Percentiles rank a stretch among this genome's conserved stretches.
Evolutionary conservation across 2,329 filamentous ascomycete species (phyloP).

Genomic region (Arthrobotrys musiformis): DNA sequence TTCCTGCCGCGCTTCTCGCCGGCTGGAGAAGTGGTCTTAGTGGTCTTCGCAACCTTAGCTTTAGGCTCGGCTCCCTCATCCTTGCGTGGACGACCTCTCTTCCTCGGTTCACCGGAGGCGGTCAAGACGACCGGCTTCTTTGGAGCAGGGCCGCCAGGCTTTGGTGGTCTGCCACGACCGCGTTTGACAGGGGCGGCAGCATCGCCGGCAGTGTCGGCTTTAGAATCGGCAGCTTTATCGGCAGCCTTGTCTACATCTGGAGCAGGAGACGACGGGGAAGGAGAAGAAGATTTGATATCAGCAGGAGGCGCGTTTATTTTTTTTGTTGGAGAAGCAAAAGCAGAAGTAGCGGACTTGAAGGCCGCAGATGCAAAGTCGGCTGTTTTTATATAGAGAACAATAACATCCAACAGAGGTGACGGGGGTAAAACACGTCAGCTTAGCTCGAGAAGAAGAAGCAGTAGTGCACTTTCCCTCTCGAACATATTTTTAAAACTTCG

Average conservation of each 20-base stretch:
- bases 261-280: slow-evolving; percentile 20
- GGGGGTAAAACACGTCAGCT: slow-evolving; percentile 50
- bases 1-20: slow-evolving; percentile 44
- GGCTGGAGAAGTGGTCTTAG: slow-evolving; percentile 32
- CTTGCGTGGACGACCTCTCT: slow-evolving; percentile 53
- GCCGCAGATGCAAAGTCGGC: slow-evolving; percentile 48
- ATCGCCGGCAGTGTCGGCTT: slow-evolving; percentile 21
- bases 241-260: slow-evolving; percentile 46
- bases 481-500: neutral
- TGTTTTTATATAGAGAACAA: slow-evolving; percentile 1
- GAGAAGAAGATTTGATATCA: slow-evolving; percentile 41
- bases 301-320: slow-evolving; percentile 32
- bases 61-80: slow-evolving; percentile 50
- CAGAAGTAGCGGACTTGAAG: slow-evolving; percentile 52
- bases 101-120: slow-evolving; percentile 50
- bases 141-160: slow-evolving; percentile 50
- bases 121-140: slow-evolving; percentile 51
- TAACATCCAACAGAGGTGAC: slow-evolving; percentile 2
- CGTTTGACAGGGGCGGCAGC: slow-evolving; percentile 39
- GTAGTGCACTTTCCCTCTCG: neutral
- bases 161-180: slow-evolving; percentile 51
- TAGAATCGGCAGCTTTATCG: slow-evolving; percentile 25
- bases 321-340: slow-evolving; percentile 49
- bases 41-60: slow-evolving; percentile 45
- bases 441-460: slow-evolving; percentile 1